Base-by-base conservation (phyloP, 768 basidiomycete genomes). In the Phylloporus rhodoxanthus region DNA sequence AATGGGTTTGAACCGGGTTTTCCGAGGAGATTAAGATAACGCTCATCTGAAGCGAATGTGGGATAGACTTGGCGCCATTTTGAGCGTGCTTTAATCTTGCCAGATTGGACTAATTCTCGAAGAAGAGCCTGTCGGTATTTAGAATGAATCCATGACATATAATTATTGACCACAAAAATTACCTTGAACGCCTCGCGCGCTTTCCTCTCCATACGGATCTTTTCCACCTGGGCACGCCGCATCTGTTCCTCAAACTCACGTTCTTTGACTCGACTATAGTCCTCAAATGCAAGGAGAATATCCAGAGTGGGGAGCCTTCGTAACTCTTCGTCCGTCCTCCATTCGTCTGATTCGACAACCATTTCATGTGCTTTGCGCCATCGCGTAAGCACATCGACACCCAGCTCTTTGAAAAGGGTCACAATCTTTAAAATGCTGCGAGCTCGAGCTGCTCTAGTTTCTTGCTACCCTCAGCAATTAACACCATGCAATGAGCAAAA, bases 11-110 rank as follows among this genome's bases (percentile, higher is more conserved):
- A 95, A 13, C 96, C 96, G 8, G 90, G 89, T 58, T 87, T 89
- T 14, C 96, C 95, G 15, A 98, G 81, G 68, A 98, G 82, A 52
- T 79, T 75, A 37, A 85, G 74, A 70, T 98, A 99, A n/a, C 91
- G 81, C 38, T 78, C 74, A 61, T 96, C 91, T 29, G 84, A 74
- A 7, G 74, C 73, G 70, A 98, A 84, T 20, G 74, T 68, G 0
- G 89, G 84, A 57, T 92, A 92, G 23, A 92, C 77, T 30, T 86
- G 77, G 65, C 92, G 92, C 95, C 95, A 99, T 65, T 93, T 94
- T 4, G 85, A 82, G 28, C 85, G 81, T 5, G 92, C 82, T 46
- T 79, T 84, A 68, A 98, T 76, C 44, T 82, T 75, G 8, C 87
- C 82, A 0, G 71, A 65, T 4, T 75, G 69, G 8, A 85, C 70